Base-by-base conservation (phyloP, 2,329 filamentous ascomycete species). In the Colletotrichum chrysophilum region DNA sequence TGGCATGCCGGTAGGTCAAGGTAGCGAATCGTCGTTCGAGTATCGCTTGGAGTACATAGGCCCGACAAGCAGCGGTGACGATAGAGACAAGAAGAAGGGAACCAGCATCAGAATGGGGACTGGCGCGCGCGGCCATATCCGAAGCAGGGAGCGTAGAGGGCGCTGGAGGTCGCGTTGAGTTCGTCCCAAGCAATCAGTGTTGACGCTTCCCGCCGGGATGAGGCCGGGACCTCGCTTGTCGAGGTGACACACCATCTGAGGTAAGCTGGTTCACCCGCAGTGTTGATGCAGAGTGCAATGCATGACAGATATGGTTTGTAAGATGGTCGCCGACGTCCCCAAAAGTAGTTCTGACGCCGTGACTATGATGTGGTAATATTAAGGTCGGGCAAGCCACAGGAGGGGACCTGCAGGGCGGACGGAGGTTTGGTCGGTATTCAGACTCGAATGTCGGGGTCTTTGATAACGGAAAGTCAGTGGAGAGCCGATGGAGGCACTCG, bases 221-320 rank as follows among this genome's bases (percentile, higher is more conserved):
- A 18, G 28, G 60, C 43, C 38, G 28, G 70, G 70, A 24, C 60
- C 30, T 24, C 38, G 24, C 16, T 32, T 43, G 26, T 28, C 36
- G 18, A 38, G 9, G 70, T 68, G 13, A 60, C 62, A 73, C 65
- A 32, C 28, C 21, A 56, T 76, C 74, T 76, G 74, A 76, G 58
- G 70, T 74, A 76, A 76, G 70, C 74, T 32, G 64, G 58, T 58
- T 55, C 38, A 68, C 48, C 56, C 60, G 58, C 74, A 65, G 28
- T 26, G 13, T 48, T 28, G 62, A 48, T 73, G 43, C 56, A 73
- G 32, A 69, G 32, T 36, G 21, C 12, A 34, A n/a, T 66, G 73
- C 56, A 68, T 69, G 70, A 30, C 70, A 74, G 74, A 62, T 16
- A 26, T 65, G 73, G 56, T 73, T 73, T 73, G 73, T 75, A 75